Evolutionary conservation across 345 rosid species (phyloP), one percentile per base, ranked within the genome.

Genomic region (Eucalyptus tenuipes): DNA sequence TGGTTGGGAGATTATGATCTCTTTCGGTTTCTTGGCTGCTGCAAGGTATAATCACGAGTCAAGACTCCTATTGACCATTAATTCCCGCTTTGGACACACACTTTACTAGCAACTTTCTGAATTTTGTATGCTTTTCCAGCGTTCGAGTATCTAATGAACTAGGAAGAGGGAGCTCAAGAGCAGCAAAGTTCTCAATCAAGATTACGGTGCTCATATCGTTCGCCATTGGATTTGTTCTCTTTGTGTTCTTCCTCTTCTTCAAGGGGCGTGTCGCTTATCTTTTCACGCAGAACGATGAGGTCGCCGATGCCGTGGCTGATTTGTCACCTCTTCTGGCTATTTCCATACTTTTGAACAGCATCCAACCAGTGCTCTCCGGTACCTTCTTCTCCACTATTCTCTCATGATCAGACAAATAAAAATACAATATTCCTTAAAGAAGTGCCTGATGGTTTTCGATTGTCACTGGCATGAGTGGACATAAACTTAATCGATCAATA

Each of bases 331-430:
- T 96, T 27, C 87, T 96, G 79, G 96, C 98, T 53, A 66, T 91
- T 88, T 96, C 61, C 61, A 55, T 55, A 55, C 61, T 55, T 55
- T 55, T 55, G 61, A 55, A 55, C 61, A 55, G 61, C 87, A 91
- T 96, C 86, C 99, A 96, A 57, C 99, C 99, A 14, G 99, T 96
- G 45, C 96, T 96, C 20, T 95, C 96, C 4, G 99, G 98, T 95
- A 93, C 13, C 13, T 61, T 61, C 89, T 50, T 37, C 37, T 40
- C 31, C n/a, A 86, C 49, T 86, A 17, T 49, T 18, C 15, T 29
- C 68, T 27, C 31, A 0, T 61, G 68, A 29, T 61, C 68, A 13
- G 68, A 29, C 15, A 27, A 61, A 61, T 61, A 61, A 15, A 61
- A 61, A 1, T 27, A 61, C 68, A 61, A 12, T 61, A 61, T 61